phyloP scores from a whole-genome alignment of 805 yeast species.

The Komagataella populi region DNA sequence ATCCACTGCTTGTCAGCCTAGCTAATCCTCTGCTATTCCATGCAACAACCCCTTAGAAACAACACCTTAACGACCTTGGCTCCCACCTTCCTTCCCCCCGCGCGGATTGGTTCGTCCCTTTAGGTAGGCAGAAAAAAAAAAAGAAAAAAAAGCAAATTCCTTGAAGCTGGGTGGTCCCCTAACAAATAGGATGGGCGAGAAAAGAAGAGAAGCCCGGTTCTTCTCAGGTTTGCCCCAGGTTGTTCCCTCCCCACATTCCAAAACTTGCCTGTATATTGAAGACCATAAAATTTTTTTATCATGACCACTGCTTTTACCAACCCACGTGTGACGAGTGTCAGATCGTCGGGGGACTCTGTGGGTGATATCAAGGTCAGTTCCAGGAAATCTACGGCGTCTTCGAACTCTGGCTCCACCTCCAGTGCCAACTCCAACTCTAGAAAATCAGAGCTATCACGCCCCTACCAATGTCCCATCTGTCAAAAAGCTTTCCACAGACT shows the following conservation, averaged over 20 bases:
- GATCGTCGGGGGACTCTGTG: not conserved
- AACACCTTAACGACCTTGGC: not conserved
- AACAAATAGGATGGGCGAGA: not conserved
- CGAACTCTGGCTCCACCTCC: not conserved
- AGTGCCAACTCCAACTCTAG: not conserved
- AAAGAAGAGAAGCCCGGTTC: not conserved
- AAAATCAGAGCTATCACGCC: constrained; percentile 18
- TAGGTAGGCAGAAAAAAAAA: too few relatives aligned
- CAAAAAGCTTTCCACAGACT: constrained; percentile 62
- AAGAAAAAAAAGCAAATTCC: not conserved
- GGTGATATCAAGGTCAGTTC: not conserved
- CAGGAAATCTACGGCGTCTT: constrained; percentile 11
- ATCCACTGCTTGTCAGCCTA: too few relatives aligned
- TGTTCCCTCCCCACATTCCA: not conserved
- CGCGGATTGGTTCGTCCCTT: not conserved
- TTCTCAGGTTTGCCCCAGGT: not conserved
- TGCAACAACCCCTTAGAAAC: not conserved
- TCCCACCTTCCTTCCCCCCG: not conserved
- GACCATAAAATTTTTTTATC: not conserved
- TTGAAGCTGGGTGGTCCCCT: not conserved
- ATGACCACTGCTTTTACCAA: not conserved
- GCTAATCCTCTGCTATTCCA: not conserved
- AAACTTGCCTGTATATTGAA: not conserved
- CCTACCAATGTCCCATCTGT: constrained; percentile 65
- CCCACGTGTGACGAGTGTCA: not conserved